Base-by-base conservation (phyloP, 2,329 filamentous ascomycete species). In the Tolypocladium tropicale region DNA sequence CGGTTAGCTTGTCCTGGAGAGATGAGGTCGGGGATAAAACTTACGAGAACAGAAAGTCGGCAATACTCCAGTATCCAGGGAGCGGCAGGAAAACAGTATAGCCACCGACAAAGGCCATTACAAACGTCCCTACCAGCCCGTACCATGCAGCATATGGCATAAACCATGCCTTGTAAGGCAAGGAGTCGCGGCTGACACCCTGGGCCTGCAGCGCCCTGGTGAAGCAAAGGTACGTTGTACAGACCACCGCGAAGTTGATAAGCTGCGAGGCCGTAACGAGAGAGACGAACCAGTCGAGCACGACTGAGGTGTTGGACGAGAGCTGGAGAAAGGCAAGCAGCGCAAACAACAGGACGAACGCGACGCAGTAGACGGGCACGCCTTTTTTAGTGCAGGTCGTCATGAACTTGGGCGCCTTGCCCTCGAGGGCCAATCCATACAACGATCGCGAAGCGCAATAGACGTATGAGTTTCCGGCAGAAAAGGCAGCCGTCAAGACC, bases 91-190 rank as follows among this genome's bases (percentile, higher is more conserved):
- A 94, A 1, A 92, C 86, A 0, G 84, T 79, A 60, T 91, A 93
- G 0, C 89, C 89, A 10, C 86, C 83, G 1, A 91, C 83, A 62
- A 92, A 83, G 0, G 84, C 80, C 84, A 93, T 91, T 60, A 88
- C 68, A 52, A 81, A 80, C 1, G 84, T 88, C 30, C 80, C 82
- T 0, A 74, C 67, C 6, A 90, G 71, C 0, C 82, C 84, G 52
- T 85, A 83, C 65, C 81, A 92, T 0, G 88, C 87, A 0, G 82
- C 78, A 62, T 84, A 92, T 2, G 89, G 89, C 73, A 91, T 88
- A 48, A 81, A 77, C 59, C 77, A 78, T 1, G 83, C 83, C 60
- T 79, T 84, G 72, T 90, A 91, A 0, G 88, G 87, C n/a, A 93
- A 72, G 0, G 76, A 78, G 39, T 83, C 76, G 6, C 88, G 80